phyloP scores from a whole-genome alignment of 1,139 yeast genomes.

The Kluyveromyces marxianus region DNA sequence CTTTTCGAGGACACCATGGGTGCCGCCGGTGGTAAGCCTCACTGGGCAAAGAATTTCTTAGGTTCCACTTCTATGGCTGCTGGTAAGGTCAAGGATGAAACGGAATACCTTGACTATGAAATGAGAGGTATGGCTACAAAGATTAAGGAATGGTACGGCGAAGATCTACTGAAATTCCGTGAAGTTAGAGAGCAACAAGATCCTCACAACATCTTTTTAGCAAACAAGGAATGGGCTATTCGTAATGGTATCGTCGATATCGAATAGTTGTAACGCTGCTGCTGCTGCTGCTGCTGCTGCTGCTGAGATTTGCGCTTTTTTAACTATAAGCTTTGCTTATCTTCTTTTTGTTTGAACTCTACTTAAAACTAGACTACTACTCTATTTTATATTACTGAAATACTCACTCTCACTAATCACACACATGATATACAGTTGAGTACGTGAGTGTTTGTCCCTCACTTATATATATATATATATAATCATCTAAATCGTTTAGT shows the following conservation, averaged over 20 bases:
- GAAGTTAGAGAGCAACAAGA: slow-evolving; percentile 58
- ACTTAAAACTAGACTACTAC: too few species aligned
- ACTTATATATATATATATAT: too few species aligned
- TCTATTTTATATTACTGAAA: too few species aligned
- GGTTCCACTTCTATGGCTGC: slow-evolving; percentile 46
- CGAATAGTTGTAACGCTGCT: background rate
- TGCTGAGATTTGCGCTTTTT: too few species aligned
- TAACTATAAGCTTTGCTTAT: too few species aligned
- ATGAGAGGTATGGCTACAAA: slow-evolving; percentile 74
- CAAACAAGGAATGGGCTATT: slow-evolving; percentile 70
- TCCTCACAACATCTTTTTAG: slow-evolving; percentile 73
- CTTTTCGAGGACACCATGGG: slow-evolving; percentile 73
- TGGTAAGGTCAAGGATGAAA: slow-evolving; percentile 26
- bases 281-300: too few species aligned
- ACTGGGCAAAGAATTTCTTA: slow-evolving; percentile 97
- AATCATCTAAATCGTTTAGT: too few species aligned
- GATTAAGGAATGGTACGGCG: slow-evolving; percentile 76
- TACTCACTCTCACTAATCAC: too few species aligned
- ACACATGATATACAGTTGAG: too few species aligned
- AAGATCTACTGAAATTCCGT: slow-evolving; percentile 54
- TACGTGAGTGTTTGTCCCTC: too few species aligned
- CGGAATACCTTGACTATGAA: slow-evolving; percentile 48
- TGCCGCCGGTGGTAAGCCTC: slow-evolving; percentile 87
- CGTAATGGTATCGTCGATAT: slow-evolving; percentile 61
- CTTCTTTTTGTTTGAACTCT: too few species aligned